Conservation (phyloP, 2,329 filamentous ascomycete species). For the Stemphylium beticola region DNA sequence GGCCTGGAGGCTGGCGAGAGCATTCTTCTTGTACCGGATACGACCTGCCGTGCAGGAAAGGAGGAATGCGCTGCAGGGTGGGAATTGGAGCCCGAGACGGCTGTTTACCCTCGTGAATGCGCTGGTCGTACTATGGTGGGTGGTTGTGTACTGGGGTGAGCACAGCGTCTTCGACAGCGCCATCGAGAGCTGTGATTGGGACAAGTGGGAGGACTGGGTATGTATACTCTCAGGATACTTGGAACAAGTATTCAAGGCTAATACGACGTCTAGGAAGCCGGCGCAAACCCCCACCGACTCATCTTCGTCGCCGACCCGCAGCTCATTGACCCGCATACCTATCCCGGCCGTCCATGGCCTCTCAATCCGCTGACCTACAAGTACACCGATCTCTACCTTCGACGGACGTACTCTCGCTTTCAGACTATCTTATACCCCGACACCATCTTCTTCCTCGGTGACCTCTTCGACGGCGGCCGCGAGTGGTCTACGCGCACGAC, state of each 20-base stretch:
- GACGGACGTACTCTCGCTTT: constrained; percentile 78
- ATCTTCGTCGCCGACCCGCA: constrained; percentile 89
- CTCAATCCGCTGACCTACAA: constrained; percentile 69
- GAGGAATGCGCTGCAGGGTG: constrained; percentile 16
- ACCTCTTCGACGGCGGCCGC: constrained; percentile 92
- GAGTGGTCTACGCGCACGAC: constrained; percentile 79
- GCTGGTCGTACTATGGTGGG: constrained; percentile 74
- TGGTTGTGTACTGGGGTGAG: constrained; percentile 85
- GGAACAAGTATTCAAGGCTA: constrained; percentile 8
- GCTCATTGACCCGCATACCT: constrained; percentile 92
- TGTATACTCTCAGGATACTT: not conserved
- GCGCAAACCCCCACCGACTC: constrained; percentile 80
- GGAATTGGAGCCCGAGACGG: constrained; percentile 33
- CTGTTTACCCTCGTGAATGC: constrained; percentile 49
- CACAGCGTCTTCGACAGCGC: constrained; percentile 74
- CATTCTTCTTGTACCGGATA: constrained; percentile 40
- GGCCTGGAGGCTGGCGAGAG: constrained; percentile 35
- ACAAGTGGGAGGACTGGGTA: constrained; percentile 93
- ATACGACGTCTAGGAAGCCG: constrained; percentile 65
- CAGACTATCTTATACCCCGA: constrained; percentile 81
- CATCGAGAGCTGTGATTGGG: constrained; percentile 78
- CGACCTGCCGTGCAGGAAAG: constrained; percentile 30
- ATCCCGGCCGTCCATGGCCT: constrained; percentile 80
- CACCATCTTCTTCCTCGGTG: constrained; percentile 87
- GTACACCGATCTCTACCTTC: constrained; percentile 90